phyloP scores from a whole-genome alignment of 2,329 filamentous ascomycete genomes.

The Hymenoscyphus albidus region DNA sequence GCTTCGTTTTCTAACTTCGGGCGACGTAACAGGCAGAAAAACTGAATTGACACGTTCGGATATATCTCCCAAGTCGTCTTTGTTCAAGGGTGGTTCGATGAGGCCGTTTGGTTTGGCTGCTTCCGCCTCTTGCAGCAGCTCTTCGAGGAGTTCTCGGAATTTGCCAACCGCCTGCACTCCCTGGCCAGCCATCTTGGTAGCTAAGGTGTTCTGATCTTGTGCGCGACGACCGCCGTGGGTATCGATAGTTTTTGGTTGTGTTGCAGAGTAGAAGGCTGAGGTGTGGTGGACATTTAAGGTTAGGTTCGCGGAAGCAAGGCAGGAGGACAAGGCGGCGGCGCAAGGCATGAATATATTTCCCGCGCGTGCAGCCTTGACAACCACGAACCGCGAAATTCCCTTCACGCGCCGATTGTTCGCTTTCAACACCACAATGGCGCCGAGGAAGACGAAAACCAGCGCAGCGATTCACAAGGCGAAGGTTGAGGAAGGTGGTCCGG shows the following conservation, averaged over 20 bases:
- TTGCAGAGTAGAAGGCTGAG: not conserved
- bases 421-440: slow-evolving; percentile 30
- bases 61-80: slow-evolving; percentile 58
- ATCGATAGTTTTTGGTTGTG: slow-evolving; percentile 3
- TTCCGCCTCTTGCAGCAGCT: slow-evolving; percentile 57
- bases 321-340: not conserved
- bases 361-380: slow-evolving; percentile 14
- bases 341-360: not conserved
- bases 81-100: slow-evolving; percentile 72
- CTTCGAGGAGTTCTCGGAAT: slow-evolving; percentile 51
- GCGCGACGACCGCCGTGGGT: slow-evolving; percentile 4
- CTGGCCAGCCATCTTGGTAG: slow-evolving; percentile 46
- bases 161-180: slow-evolving; percentile 51
- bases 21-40: slow-evolving; percentile 28
- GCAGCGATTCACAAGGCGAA: slow-evolving; percentile 34
- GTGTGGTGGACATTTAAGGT: not conserved
- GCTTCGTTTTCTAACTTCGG: slow-evolving; percentile 41
- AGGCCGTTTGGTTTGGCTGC: slow-evolving; percentile 53
- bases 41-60: slow-evolving; percentile 43
- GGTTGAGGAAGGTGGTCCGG: slow-evolving; percentile 50
- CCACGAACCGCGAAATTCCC: slow-evolving; percentile 6
- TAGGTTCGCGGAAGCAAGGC: not conserved
- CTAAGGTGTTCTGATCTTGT: slow-evolving; percentile 8
- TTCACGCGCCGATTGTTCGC: slow-evolving; percentile 6
- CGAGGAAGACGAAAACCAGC: slow-evolving; percentile 29